A percentile compares a stretch with the other conserved stretches of the same genome.
Conservation (phyloP, 805 yeast species). For the Lipomyces lipofer region DNA sequence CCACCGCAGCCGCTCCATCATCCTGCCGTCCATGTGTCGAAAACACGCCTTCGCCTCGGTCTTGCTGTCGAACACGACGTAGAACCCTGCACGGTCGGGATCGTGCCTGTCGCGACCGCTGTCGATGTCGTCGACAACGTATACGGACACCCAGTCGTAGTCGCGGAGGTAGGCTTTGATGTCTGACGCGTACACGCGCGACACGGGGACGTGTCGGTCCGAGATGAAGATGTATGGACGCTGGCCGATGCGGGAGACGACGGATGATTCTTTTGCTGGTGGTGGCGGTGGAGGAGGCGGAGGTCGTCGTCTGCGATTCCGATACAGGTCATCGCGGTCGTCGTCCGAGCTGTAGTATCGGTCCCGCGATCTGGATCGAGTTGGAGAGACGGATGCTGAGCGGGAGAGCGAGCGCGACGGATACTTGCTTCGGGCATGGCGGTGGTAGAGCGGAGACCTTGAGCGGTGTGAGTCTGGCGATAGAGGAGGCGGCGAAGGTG, state of each 20-base stretch:
- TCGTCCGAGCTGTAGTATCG: constrained; percentile 2
- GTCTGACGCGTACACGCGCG: constrained; percentile 53
- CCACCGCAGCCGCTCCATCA: constrained; percentile 43
- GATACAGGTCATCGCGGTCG: neutral
- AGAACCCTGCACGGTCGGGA: constrained; percentile 62
- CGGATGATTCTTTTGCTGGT: neutral
- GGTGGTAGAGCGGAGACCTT: neutral
- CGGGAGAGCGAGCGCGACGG: constrained; percentile 1
- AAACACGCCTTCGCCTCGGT: constrained; percentile 62
- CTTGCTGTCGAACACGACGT: constrained; percentile 62
- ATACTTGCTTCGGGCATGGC: neutral
- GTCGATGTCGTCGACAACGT: constrained; percentile 39
- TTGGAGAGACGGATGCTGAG: neutral
- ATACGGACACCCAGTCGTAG: constrained; percentile 66
- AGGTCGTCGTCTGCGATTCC: neutral
- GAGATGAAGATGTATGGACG: constrained; percentile 36
- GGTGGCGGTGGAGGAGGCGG: neutral
- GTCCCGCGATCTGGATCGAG: constrained; percentile 5
- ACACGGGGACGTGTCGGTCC: constrained; percentile 34
- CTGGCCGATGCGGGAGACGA: constrained; percentile 22
- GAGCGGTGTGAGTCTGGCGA: neutral
- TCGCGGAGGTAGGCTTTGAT: constrained; percentile 58
- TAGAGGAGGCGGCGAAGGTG: neutral
- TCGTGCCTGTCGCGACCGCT: neutral
- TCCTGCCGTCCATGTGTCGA: constrained; percentile 58